phyloP scores from a whole-genome alignment of 129 eudicot species.

The Flaveria bidentis region DNA sequence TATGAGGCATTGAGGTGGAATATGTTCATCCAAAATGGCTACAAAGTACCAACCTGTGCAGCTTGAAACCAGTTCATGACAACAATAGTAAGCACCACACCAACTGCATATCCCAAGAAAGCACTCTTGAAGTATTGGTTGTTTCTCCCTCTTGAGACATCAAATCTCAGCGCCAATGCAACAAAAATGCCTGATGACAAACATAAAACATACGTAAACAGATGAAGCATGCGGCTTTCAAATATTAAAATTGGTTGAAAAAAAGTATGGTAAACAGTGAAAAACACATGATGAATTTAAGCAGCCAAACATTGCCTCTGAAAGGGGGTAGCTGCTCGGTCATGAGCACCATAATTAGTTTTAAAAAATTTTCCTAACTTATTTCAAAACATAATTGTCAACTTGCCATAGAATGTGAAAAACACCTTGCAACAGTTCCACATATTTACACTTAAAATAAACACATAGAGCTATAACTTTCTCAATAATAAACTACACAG shows the following conservation, averaged over 20 bases:
- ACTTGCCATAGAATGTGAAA: not conserved
- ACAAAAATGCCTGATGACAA: slow-evolving; percentile 84
- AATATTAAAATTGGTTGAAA: not conserved
- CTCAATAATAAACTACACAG: not conserved
- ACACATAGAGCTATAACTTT: not conserved
- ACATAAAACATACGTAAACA: not conserved
- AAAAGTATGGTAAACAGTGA: not conserved
- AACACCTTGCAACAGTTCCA: not conserved
- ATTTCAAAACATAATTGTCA: no score
- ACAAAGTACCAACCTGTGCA: slow-evolving; percentile 72
- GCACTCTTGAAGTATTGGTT: slow-evolving; percentile 90
- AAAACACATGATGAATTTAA: not conserved
- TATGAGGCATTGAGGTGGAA: not conserved
- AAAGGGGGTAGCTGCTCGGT: not conserved
- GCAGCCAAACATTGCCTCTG: not conserved
- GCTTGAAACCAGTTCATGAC: slow-evolving; percentile 99
- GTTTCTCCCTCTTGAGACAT: slow-evolving; percentile 76
- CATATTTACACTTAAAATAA: not conserved
- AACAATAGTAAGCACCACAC: slow-evolving; percentile 68
- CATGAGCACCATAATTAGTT: not conserved
- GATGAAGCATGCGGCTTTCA: not conserved
- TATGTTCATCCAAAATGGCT: not conserved
- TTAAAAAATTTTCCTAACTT: not conserved
- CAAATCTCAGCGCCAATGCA: slow-evolving; percentile 94
- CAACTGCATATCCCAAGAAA: slow-evolving; percentile 76